Evolutionary conservation across 345 rosid genomes (phyloP), one percentile per base, ranked within the genome.

Genomic region (Populus pruinosa): DNA sequence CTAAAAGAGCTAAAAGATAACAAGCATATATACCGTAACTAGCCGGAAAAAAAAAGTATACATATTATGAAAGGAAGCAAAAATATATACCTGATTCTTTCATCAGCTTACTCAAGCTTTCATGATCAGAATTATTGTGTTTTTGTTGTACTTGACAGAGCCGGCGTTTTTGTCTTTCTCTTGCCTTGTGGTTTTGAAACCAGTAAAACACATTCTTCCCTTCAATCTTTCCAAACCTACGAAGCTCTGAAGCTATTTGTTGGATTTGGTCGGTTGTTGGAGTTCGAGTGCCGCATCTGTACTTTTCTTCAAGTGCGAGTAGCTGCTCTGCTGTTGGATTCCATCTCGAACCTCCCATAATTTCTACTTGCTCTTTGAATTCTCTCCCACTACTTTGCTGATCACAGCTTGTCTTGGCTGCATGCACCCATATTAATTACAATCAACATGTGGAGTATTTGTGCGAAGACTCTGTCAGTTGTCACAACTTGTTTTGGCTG

Each of bases 11-110:
- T 9, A 10, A 2, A 56, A 56, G 63, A 56, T 56, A 21, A n/a
- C 63, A n/a, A n/a, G 63, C 23, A 56, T 56, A n/a, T 21, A 56
- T 7, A 18, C 23, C 61, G 23, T 20, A 20, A 8, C 61, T 20
- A 7, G 4, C 61, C 61, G 1, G 2, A 18, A 55, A 8, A 8
- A 55, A 55, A 7, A 21, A 23, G 25, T 21, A 21, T 9, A 55
- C n/a, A 55, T 55, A 20, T 55, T 21, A 11, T 21, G 61, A 55
- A 55, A 55, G 61, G 25, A 7, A 55, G 61, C 61, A 21, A 55
- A 55, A 55, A 1, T 59, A 82, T 86, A 1, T 59, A 82, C 86
- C 82, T 77, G 82, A 31, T 72, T 84, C 79, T 69, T 77, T 84
- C 74, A 25, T 83, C 71, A 31, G 18, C 2, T 11, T 67, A 65